These are phyloP conservation scores for Ascomycota sp. DNA, from an alignment of 2,329 filamentous ascomycete genomes.

Conservation along the genomic window DNA sequence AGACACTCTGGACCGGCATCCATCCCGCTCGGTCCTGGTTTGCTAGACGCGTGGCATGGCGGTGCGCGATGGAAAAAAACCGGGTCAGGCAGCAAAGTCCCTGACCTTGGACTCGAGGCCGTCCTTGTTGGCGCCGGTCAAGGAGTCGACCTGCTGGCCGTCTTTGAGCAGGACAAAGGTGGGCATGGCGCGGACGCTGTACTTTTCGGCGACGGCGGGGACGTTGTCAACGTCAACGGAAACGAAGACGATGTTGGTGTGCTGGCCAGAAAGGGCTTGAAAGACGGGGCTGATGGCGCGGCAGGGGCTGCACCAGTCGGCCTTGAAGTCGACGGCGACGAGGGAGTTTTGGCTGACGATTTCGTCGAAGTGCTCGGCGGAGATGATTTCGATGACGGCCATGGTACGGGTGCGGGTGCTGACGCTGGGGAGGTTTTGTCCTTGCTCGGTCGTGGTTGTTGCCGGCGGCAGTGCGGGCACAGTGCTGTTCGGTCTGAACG, in stretches of 20 bases:
- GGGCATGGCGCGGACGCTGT: constrained; percentile 77
- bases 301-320: constrained; percentile 77
- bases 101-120: constrained; percentile 2
- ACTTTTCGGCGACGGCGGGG: constrained; percentile 52
- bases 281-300: constrained; percentile 61
- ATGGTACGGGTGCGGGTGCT: too few relatives aligned
- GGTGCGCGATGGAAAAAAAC: too few relatives aligned
- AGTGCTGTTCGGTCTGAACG: too few relatives aligned
- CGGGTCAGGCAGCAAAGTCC: not conserved
- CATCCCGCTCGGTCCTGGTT: too few relatives aligned
- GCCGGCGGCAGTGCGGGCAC: too few relatives aligned
- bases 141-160: constrained; percentile 48
- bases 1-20: too few relatives aligned
- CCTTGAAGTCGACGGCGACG: constrained; percentile 60
- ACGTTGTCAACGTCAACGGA: constrained; percentile 84
- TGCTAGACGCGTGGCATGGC: too few relatives aligned
- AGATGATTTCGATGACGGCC: constrained; percentile 1
- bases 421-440: too few relatives aligned
- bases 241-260: constrained; percentile 49
- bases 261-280: constrained; percentile 22
- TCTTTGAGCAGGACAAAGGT: constrained; percentile 75
- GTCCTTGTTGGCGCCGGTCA: constrained; percentile 64
- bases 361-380: constrained; percentile 26
- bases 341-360: constrained; percentile 26
- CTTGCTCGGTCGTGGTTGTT: too few relatives aligned